A percentile compares a stretch with the other conserved stretches of the same genome.
Evolutionary conservation across 192 early-diverging fungal species (phyloP).

Genomic region (Coemansia sp.): DNA sequence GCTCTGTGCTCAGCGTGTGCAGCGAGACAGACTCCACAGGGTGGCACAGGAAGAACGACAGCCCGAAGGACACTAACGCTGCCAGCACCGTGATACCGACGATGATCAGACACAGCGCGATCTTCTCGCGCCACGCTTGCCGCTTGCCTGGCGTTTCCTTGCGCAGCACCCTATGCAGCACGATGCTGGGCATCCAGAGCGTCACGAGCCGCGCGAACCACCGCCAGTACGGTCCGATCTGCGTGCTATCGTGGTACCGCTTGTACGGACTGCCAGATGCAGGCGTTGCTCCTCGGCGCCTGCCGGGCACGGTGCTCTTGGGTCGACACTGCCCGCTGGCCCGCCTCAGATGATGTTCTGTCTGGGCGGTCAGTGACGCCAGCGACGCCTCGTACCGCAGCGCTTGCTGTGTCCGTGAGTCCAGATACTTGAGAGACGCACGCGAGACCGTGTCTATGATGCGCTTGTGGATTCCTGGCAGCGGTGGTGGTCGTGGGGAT

Average conservation of each 20-base stretch:
- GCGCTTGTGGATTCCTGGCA: constrained; percentile 15
- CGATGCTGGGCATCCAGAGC: constrained; percentile 65
- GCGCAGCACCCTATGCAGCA: constrained; percentile 58
- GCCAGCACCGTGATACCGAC: constrained; percentile 37
- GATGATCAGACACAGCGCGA: constrained; percentile 81
- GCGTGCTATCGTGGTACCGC: constrained; percentile 35
- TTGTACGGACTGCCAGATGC: constrained; percentile 16
- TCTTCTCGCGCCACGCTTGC: constrained; percentile 82
- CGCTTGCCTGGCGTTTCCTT: constrained; percentile 62
- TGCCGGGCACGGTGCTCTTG: not conserved
- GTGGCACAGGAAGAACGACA: constrained; percentile 43
- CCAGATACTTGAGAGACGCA: constrained; percentile 48
- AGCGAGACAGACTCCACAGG: constrained; percentile 29
- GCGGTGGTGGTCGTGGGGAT: not conserved
- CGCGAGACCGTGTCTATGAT: constrained; percentile 44
- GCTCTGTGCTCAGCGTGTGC: constrained; percentile 14
- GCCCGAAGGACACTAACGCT: constrained; percentile 35
- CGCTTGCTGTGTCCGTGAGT: constrained; percentile 27
- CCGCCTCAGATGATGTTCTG: not conserved
- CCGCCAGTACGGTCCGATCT: constrained; percentile 59
- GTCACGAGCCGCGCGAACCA: constrained; percentile 65
- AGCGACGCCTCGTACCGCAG: constrained; percentile 15
- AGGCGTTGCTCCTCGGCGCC: not conserved
- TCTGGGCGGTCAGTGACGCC: not conserved
- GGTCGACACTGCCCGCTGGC: not conserved